Conservation (phyloP, 2,329 filamentous ascomycete genomes). For the Venturia carpophila region DNA sequence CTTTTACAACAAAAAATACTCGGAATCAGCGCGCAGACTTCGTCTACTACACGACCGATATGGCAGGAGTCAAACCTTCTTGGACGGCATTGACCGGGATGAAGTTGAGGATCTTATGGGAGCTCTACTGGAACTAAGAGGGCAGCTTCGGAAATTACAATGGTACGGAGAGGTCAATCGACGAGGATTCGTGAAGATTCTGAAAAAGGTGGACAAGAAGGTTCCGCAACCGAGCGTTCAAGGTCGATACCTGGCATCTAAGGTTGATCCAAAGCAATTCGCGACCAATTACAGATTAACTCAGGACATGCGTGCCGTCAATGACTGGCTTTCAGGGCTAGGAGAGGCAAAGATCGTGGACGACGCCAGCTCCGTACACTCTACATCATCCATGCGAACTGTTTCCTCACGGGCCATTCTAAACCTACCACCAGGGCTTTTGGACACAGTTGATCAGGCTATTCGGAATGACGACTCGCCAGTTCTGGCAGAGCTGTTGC, state of each 20-base stretch:
- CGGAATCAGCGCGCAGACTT: conserved; percentile 73
- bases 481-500: conserved; percentile 48
- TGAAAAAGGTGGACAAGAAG: conserved; percentile 98
- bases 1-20: conserved; percentile 95
- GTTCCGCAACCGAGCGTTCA: conserved; percentile 66
- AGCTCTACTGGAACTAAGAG: conserved; percentile 78
- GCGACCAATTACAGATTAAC: conserved; percentile 61
- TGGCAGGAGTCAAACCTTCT: conserved; percentile 58
- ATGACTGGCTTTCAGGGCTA: conserved; percentile 82
- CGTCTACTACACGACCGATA: conserved; percentile 84
- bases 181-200: conserved; percentile 93
- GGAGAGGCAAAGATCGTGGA: conserved; percentile 70
- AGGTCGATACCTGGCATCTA: conserved; percentile 78
- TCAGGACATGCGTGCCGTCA: conserved; percentile 60
- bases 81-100: conserved; percentile 71
- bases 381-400: conserved; percentile 63
- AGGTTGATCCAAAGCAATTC: conserved; percentile 83
- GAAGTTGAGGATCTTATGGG: conserved; percentile 88
- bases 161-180: conserved; percentile 98
- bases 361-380: conserved; percentile 64
- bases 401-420: conserved; percentile 68
- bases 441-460: conserved; percentile 65
- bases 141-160: conserved; percentile 80
- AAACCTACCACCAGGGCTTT: conserved; percentile 57
- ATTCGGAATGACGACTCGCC: conserved; percentile 60